Base-by-base conservation (phyloP, 1,284 basidiomycete species). In the Ustilago nuda region DNA sequence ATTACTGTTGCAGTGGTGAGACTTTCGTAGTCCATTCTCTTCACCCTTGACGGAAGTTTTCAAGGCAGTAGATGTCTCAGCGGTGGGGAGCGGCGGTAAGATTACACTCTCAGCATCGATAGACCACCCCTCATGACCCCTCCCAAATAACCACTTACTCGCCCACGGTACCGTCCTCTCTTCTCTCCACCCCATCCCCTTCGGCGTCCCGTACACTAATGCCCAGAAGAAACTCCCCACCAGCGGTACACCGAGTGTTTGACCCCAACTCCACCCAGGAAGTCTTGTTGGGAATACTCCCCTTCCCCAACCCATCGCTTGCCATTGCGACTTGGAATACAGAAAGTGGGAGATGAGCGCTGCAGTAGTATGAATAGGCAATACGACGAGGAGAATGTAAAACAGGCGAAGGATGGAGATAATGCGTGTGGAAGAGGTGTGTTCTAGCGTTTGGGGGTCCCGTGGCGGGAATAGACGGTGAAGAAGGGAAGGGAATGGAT, bases 211-310 rank as follows among this genome's bases (percentile, higher is more conserved):
- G 27, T 73, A 73, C 27, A 68, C 66, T 8, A 65, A 12, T 8
- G 71, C 71, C 71, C 71, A 73, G 15, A 73, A 66, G n/a, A 73
- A 12, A 33, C 66, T 65, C 1, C 61, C 62, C 12, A 73, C 37
- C 11, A 73, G 1, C n/a, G 66, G 71, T 4, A 73, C 53, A 0
- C 30, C 43, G 2, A 73, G 4, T 41, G 71, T 68, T 50, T 69
- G 71, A 2, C 61, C 62, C 12, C 61, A 4, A 3, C 48, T 33
- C 61, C 62, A 69, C 2, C 33, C 56, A 4, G 71, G 66, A 36
- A 68, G 8, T 17, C 71, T 37, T 1, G 57, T 58, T 12, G 66
- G 71, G 39, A 68, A 73, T 2, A 0, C 17, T 2, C 51, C 52
- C 11, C 45, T 53, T 0, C 62, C 56, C 41, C 52, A 73, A 0